A percentile compares a stretch with the other conserved stretches of the same genome.
These are phyloP conservation scores for Wolfiporia cocos DNA, from an alignment of 1,284 basidiomycete genomes.

Conservation along the genomic window DNA sequence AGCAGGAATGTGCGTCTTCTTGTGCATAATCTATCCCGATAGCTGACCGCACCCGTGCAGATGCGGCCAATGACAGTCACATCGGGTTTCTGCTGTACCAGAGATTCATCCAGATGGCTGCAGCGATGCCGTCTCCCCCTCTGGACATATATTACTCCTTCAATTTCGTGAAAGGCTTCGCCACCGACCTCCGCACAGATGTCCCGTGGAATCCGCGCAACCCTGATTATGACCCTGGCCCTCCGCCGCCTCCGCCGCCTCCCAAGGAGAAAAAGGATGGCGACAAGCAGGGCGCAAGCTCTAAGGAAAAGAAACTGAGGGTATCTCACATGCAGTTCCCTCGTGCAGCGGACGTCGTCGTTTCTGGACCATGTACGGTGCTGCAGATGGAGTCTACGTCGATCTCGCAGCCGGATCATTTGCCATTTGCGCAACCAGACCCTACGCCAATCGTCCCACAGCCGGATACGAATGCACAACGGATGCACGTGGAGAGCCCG, in stretches of 20 bases:
- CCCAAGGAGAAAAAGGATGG: neutral
- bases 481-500: too few relatives aligned
- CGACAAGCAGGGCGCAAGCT: neutral
- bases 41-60: constrained; percentile 29
- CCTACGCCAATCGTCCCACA: too few relatives aligned
- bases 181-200: constrained; percentile 31
- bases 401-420: too few relatives aligned
- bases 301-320: too few relatives aligned
- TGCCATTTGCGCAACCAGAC: too few relatives aligned
- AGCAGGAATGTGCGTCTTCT: constrained; percentile 51
- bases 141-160: constrained; percentile 50
- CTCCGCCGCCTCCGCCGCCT: constrained; percentile 25
- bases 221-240: constrained; percentile 65
- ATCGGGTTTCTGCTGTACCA: constrained; percentile 48
- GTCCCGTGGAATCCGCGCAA: constrained; percentile 49
- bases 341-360: too few relatives aligned
- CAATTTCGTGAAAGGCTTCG: constrained; percentile 38
- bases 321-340: too few relatives aligned
- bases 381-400: too few relatives aligned
- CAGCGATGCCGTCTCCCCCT: constrained; percentile 33
- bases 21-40: constrained; percentile 1
- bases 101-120: constrained; percentile 35
- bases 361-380: too few relatives aligned
- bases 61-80: constrained; percentile 69
- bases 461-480: too few relatives aligned